Evolutionary conservation across 495 filamentous ascomycete species (phyloP).

Genomic region (Amniculicola lignicola): DNA sequence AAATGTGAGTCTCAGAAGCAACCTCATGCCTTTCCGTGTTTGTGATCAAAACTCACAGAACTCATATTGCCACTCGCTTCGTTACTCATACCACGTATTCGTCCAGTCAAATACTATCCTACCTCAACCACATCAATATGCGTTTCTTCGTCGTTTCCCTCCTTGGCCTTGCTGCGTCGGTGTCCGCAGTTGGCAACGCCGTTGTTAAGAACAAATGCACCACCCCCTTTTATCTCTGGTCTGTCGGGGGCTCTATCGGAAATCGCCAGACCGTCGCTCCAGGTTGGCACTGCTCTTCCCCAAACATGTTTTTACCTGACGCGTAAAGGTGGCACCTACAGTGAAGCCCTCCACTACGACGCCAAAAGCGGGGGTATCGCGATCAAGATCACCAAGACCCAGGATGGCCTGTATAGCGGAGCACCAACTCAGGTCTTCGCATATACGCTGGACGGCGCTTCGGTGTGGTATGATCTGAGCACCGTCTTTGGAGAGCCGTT

Average conservation of each 20-base stretch:
- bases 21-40: no score
- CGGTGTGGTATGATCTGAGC: slow-evolving; percentile 56
- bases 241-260: slow-evolving; percentile 49
- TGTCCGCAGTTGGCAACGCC: slow-evolving; percentile 50
- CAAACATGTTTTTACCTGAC: slow-evolving; percentile 33
- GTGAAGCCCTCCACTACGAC: slow-evolving; percentile 20
- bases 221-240: slow-evolving; percentile 53
- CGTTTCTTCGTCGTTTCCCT: slow-evolving; percentile 16
- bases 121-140: no score
- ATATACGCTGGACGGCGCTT: slow-evolving; percentile 50
- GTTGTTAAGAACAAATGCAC: slow-evolving; percentile 53
- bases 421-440: slow-evolving; percentile 54
- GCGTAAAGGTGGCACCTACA: slow-evolving; percentile 31
- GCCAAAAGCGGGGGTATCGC: slow-evolving; percentile 51
- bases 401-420: slow-evolving; percentile 53
- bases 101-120: no score
- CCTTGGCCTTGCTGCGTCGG: slow-evolving; percentile 9
- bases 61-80: no score
- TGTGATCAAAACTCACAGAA: no score
- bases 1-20: no score
- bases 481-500: slow-evolving; percentile 58
- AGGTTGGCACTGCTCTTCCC: slow-evolving; percentile 20
- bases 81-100: no score
- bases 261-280: slow-evolving; percentile 41
- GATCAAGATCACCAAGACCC: slow-evolving; percentile 52